Base-by-base conservation (phyloP, 2,329 filamentous ascomycete genomes). In the Trematosphaeria pertusa region DNA sequence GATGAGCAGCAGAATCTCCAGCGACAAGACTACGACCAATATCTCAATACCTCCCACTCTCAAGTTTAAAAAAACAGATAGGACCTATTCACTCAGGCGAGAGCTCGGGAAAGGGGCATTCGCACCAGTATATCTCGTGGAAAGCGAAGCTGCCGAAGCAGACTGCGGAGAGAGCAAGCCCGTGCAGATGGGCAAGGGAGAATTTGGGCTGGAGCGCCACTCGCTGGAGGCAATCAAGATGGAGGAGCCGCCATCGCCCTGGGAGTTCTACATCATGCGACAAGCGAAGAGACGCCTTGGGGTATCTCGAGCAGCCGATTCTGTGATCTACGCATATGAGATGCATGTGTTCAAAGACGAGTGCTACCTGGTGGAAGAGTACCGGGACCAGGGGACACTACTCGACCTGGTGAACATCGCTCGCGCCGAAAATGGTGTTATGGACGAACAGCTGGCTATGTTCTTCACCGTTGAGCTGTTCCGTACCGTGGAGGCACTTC, bases 241-340 rank as follows among this genome's bases (percentile, higher is more conserved):
- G 85, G 94, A 99, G 74, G 83, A 88, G 22, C 91, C 92, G 0
- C 89, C 93, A 0, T 88, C 86, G 4, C 81, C 89, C 0, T 99
- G 94, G 94, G 94, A 99, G 67, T 99, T 97, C 67, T 89, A 96
- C 73, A 95, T 99, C 72, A 91, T 97, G 77, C 87, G 90, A 1
- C 83, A 91, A 44, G 85, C 89, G 1, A 89, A 93, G 54, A 78
- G 82, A 17, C 88, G 94, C 1, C 79, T 99, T 0, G 87, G 87
- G 0, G 80, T 87, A 1, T 82, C 73, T 6, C 86, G 93, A 11
- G 87, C 88, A 0, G 81, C 85, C 1, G 85, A 89, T 3, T 95
- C 89, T 11, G 80, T 99, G 48, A 85, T 96, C 1, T 82, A 85
- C 28, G 93, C 88, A 0, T 88, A 96, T 58, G 93, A 97, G 68